Evolutionary conservation across 179 eudicot genomes (phyloP).

Genomic region (Dionaea muscipula): DNA sequence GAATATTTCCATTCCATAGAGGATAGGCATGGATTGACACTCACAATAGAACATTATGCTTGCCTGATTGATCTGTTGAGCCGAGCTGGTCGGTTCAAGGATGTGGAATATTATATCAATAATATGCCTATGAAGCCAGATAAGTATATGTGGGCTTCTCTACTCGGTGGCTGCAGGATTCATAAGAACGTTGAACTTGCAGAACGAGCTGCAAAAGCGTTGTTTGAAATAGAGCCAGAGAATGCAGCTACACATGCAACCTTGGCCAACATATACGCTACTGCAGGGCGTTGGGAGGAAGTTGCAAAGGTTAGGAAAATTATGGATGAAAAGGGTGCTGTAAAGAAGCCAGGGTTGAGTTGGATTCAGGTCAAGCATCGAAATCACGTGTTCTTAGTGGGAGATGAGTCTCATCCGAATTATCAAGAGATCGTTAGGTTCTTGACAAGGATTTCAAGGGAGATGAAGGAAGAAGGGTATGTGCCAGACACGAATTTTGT

Average conservation of each 20-base stretch:
- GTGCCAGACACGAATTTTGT: constrained; percentile 59
- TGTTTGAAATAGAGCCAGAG: constrained; percentile 32
- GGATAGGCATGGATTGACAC: constrained; percentile 34
- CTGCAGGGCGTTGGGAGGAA: constrained; percentile 30
- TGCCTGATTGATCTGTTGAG: constrained; percentile 66
- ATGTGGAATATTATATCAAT: constrained; percentile 49
- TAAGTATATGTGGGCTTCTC: constrained; percentile 61
- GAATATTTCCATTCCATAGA: constrained; percentile 54
- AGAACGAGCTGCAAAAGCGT: constrained; percentile 28
- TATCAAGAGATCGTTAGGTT: constrained; percentile 33
- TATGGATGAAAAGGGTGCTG: constrained; percentile 46
- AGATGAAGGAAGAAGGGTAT: constrained; percentile 75
- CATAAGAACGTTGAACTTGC: constrained; percentile 36
- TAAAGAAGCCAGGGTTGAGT: constrained; percentile 63
- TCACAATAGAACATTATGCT: constrained; percentile 54
- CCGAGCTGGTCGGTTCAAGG: constrained; percentile 62
- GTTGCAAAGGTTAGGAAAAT: constrained; percentile 26
- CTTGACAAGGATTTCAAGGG: constrained; percentile 38
- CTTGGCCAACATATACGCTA: constrained; percentile 32
- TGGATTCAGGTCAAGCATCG: constrained; percentile 50
- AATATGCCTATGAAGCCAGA: constrained; percentile 52
- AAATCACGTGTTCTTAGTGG: constrained; percentile 48
- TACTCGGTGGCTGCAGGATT: constrained; percentile 46
- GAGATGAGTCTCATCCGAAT: constrained; percentile 51
- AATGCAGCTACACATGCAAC: constrained; percentile 39